Base-by-base conservation (phyloP, 2,329 filamentous ascomycete species). In the Clathrospora elynae region DNA sequence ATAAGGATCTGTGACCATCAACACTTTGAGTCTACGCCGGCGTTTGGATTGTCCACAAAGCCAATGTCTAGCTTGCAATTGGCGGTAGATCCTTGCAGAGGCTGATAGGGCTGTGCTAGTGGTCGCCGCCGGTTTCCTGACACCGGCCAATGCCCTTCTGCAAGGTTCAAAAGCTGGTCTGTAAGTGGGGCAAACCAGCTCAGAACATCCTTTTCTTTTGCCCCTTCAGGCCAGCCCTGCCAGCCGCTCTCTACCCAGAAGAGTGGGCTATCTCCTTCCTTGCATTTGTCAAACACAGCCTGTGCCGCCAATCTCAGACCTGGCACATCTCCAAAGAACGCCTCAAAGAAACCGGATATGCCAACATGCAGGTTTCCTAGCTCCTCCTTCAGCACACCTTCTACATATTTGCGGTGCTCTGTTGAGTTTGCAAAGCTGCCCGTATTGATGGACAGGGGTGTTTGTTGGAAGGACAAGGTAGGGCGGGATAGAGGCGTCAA, bases 61-160 rank as follows among this genome's bases (percentile, higher is more conserved):
- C n/a, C 47, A 33, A 61, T 32, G 42, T 61, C 55, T 36, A 61
- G 44, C 49, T 57, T 55, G 35, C 55, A 43, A 36, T 54, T 34
- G 12, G 55, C 52, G 18, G 46, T 53, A 35, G 51, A 59, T 42
- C 51, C 51, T 48, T 55, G 46, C 25, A 61, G 12, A 30, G 51
- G 51, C 30, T 46, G 45, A 38, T 57, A 42, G 13, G 51, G 57
- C 36, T 45, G 40, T 51, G 48, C 51, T 13, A 59, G 41, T 17
- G 42, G 39, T 33, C 47, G 42, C 13, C 48, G 46, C 36, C 36
- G 46, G 49, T 34, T 12, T 28, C 33, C 46, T 23, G 46, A 36
- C 31, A n/a, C 31, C 4, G 50, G 33, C 36, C 35, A 25, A 38
- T 53, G 29, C 43, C 46, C 37, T 51, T 35, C 47, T 30, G 47